A percentile compares a stretch with the other conserved stretches of the same genome.
Conservation (phyloP, 1,284 basidiomycete genomes). For the Ustilago sp. region DNA sequence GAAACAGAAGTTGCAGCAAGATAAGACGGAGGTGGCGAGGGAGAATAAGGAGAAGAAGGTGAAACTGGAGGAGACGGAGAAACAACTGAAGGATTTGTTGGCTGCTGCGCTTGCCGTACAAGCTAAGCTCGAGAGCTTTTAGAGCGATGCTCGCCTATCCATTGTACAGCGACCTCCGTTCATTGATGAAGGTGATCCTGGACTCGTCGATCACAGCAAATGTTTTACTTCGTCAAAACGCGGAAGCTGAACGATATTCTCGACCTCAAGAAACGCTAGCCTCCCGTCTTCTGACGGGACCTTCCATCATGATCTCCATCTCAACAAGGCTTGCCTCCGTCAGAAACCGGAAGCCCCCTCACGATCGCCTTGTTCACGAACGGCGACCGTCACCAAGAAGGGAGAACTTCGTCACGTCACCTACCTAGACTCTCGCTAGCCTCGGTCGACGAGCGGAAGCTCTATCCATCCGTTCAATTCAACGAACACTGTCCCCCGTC, state of each 20-base stretch:
- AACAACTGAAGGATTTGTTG: slow-evolving; percentile 27
- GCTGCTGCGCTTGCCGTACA: slow-evolving; percentile 25
- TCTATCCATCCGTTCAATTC: not conserved
- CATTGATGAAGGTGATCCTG: not conserved
- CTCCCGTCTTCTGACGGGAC: no score
- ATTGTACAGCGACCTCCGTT: not conserved
- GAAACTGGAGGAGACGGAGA: slow-evolving; percentile 40
- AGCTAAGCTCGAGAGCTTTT: slow-evolving; percentile 37
- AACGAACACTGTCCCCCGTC: not conserved
- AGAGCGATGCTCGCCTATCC: not conserved
- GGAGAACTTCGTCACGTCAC: no score
- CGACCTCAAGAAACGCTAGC: not conserved
- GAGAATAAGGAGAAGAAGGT: slow-evolving; percentile 50
- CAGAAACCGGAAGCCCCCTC: not conserved
- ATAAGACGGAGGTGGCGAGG: slow-evolving; percentile 35
- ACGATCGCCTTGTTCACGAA: no score
- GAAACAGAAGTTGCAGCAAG: slow-evolving; percentile 33
- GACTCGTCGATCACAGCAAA: not conserved
- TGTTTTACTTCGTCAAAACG: not conserved
- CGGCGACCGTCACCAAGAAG: no score
- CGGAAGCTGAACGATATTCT: not conserved
- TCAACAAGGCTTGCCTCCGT: not conserved
- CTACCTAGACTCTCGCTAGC: no score
- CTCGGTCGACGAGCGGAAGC: not conserved
- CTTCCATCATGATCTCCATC: not conserved